Percentiles rank a stretch among this genome's conserved stretches.
Conservation (phyloP, 2,329 filamentous ascomycete species). For the Fusarium scirpi region DNA sequence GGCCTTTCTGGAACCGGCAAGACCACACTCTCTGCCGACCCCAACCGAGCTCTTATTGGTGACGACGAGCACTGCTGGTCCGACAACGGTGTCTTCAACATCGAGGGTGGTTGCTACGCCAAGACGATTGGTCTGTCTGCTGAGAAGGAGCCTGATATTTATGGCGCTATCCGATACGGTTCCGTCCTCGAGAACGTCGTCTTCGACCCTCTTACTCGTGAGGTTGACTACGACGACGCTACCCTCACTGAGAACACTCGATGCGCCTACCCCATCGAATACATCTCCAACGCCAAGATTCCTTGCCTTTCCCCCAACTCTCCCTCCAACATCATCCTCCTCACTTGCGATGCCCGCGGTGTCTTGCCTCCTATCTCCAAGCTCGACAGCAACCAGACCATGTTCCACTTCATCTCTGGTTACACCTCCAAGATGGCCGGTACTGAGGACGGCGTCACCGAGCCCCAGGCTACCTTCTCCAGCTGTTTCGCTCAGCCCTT, state of each 20-base stretch:
- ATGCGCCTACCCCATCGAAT: constrained; percentile 98
- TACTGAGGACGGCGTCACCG: constrained; percentile 95
- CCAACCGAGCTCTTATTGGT: constrained; percentile 94
- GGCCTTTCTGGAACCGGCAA: constrained; percentile 98
- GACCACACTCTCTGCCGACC: constrained; percentile 97
- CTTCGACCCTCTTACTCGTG: constrained; percentile 89
- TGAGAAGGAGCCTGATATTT: constrained; percentile 99
- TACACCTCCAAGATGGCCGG: constrained; percentile 99
- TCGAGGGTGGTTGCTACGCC: constrained; percentile 98
- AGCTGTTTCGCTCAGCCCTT: constrained; percentile 99
- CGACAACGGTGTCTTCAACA: constrained; percentile 98
- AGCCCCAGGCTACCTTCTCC: constrained; percentile 98
- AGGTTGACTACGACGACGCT: constrained; percentile 94
- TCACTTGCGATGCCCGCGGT: constrained; percentile 97
- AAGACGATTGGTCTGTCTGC: constrained; percentile 97
- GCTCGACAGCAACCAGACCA: constrained; percentile 92
- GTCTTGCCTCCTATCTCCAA: constrained; percentile 98
- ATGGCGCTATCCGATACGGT: constrained; percentile 93
- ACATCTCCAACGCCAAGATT: constrained; percentile 99
- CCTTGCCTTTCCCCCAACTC: constrained; percentile 89
- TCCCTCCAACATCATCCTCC: constrained; percentile 96
- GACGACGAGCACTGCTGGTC: constrained; percentile 99
- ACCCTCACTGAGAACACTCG: constrained; percentile 99
- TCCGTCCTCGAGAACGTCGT: constrained; percentile 99
- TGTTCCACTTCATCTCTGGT: constrained; percentile 99